Percentiles rank a stretch among this genome's conserved stretches.
Conservation (phyloP, 2,329 filamentous ascomycete species). For the Gliomastix tumulicola region DNA sequence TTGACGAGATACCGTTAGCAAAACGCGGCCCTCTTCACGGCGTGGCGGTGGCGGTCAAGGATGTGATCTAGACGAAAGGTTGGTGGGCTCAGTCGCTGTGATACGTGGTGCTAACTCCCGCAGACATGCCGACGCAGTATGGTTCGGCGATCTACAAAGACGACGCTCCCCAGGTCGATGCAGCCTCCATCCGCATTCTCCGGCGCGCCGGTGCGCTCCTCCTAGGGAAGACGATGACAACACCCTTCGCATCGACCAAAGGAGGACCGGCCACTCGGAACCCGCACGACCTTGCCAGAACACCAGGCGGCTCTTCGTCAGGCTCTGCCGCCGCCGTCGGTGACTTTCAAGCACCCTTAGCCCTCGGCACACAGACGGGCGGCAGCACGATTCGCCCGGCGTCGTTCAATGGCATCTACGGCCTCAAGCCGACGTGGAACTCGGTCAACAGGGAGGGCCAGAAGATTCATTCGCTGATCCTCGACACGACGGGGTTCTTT, state of each 20-base stretch:
- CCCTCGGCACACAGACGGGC: conserved; percentile 55
- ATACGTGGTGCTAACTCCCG: background rate
- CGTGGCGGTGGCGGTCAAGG: conserved; percentile 49
- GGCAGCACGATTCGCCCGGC: conserved; percentile 54
- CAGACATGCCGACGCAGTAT: conserved; percentile 46
- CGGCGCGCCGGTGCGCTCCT: conserved; percentile 46
- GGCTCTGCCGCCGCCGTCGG: conserved; percentile 57
- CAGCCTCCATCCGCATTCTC: conserved; percentile 39
- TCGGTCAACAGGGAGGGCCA: conserved; percentile 49
- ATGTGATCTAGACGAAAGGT: conserved; percentile 52
- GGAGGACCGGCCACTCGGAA: conserved; percentile 45
- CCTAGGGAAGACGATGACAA: conserved; percentile 38
- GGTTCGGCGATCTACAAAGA: conserved; percentile 44
- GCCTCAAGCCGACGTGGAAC: conserved; percentile 45
- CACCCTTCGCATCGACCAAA: conserved; percentile 49
- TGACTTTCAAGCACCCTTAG: conserved; percentile 51
- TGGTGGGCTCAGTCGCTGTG: conserved; percentile 12
- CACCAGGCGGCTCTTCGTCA: conserved; percentile 57
- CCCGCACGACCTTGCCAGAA: conserved; percentile 53
- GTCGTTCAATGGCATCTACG: conserved; percentile 50
- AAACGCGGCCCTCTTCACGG: conserved; percentile 50
- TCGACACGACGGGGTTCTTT: conserved; percentile 54
- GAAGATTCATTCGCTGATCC: conserved; percentile 24
- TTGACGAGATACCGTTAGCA: conserved; percentile 39
- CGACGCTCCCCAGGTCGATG: conserved; percentile 36